These are phyloP conservation scores for Coemansia sp. DNA, from an alignment of 192 early-diverging fungal species.

Conservation along the genomic window DNA sequence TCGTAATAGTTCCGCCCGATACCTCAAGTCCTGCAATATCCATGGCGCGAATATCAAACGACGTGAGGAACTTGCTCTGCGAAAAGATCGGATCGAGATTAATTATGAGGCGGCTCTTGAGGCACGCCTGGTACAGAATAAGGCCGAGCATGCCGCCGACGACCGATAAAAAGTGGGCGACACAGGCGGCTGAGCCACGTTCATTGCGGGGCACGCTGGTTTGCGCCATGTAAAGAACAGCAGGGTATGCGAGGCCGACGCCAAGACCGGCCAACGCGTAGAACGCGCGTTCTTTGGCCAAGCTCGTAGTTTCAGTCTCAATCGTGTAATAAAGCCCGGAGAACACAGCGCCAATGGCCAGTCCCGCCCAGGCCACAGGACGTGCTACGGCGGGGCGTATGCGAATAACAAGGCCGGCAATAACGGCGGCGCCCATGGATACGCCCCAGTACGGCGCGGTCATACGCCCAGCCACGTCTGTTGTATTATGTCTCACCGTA, in stretches of 20 bases:
- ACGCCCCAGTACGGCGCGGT: slow-evolving; percentile 45
- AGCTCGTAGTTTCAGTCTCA: slow-evolving; percentile 9
- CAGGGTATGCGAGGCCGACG: slow-evolving; percentile 32
- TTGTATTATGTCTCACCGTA: slow-evolving; percentile 23
- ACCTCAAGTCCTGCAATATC: slow-evolving; percentile 43
- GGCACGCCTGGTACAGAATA: slow-evolving; percentile 47
- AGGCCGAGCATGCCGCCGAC: slow-evolving; percentile 52
- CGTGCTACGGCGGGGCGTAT: slow-evolving; percentile 19
- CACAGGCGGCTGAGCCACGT: slow-evolving; percentile 26
- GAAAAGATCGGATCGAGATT: slow-evolving; percentile 35
- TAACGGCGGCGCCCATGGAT: slow-evolving; percentile 26
- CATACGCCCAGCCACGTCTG: slow-evolving; percentile 29
- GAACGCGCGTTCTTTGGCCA: slow-evolving; percentile 38
- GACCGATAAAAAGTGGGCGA: slow-evolving; percentile 48
- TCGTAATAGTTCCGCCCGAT: slow-evolving; percentile 23
- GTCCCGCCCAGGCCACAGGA: slow-evolving; percentile 31
- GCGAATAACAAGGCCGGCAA: slow-evolving; percentile 25
- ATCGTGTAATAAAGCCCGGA: slow-evolving; percentile 47
- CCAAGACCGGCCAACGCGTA: slow-evolving; percentile 43
- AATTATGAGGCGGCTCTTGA: slow-evolving; percentile 44
- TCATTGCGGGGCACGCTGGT: slow-evolving; percentile 38
- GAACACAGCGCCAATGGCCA: slow-evolving; percentile 33
- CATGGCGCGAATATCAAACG: slow-evolving; percentile 38
- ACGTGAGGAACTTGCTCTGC: slow-evolving; percentile 19
- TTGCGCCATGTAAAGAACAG: slow-evolving; percentile 36